A percentile compares a stretch with the other conserved stretches of the same genome.
Conservation (phyloP, 306 rosid genomes). For the Malus domestica region ASM211411v1 NC_041794.1:25440501-25441000, state of each 20-base stretch:
- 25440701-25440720: not conserved
- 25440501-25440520: not conserved
- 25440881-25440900: not conserved
- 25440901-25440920: too few relatives aligned
- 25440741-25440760: not conserved
- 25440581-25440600: not conserved
- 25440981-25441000: not conserved
- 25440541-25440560: not conserved
- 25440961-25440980: not conserved
- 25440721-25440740: not conserved
- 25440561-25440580: not conserved
- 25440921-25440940: not conserved
- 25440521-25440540: not conserved
- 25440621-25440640: not conserved
- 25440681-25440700: not conserved
- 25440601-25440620: not conserved
- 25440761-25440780: not conserved
- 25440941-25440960: not conserved
- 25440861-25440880: not conserved
- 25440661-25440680: not conserved
- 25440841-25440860: not conserved
- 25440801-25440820: not conserved
- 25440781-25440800: not conserved
- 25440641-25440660: not conserved
- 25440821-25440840: not conserved